phyloP scores from a whole-genome alignment of 345 rosid species.

The Turnera subulata region DNA sequence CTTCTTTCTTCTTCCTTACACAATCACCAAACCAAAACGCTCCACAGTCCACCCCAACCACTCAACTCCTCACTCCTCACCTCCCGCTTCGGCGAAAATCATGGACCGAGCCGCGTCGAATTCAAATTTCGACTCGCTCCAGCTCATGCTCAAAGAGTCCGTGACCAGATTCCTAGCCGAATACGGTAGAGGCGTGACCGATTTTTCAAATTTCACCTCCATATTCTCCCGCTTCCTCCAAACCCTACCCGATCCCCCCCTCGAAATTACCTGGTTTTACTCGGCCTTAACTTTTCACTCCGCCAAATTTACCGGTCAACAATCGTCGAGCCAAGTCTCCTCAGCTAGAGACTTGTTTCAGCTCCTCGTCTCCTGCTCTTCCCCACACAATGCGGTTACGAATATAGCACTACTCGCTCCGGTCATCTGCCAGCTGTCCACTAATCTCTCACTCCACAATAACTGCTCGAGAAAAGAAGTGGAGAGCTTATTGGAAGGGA shows the following conservation, averaged over 20 bases:
- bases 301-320: constrained; percentile 18
- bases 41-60: neutral
- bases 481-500: constrained; percentile 50
- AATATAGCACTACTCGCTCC: constrained; percentile 59
- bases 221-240: constrained; percentile 61
- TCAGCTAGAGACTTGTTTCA: constrained; percentile 49
- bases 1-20: neutral
- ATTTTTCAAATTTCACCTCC: constrained; percentile 57
- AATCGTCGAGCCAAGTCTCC: constrained; percentile 22
- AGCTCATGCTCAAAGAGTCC: constrained; percentile 57
- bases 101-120: constrained; percentile 30
- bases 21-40: neutral
- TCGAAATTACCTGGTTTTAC: constrained; percentile 72
- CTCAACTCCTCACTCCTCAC: constrained; percentile 11
- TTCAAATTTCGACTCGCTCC: constrained; percentile 22
- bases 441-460: constrained; percentile 15
- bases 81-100: constrained; percentile 3
- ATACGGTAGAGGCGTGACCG: constrained; percentile 38
- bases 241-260: constrained; percentile 47
- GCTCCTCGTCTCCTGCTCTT: constrained; percentile 48
- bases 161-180: constrained; percentile 48
- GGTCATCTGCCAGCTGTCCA: constrained; percentile 47
- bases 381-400: constrained; percentile 35
- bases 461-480: constrained; percentile 29
- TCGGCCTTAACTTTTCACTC: constrained; percentile 51